Base-by-base conservation (phyloP, 257 asterid species). In the Anisodus tanguticus region DNA sequence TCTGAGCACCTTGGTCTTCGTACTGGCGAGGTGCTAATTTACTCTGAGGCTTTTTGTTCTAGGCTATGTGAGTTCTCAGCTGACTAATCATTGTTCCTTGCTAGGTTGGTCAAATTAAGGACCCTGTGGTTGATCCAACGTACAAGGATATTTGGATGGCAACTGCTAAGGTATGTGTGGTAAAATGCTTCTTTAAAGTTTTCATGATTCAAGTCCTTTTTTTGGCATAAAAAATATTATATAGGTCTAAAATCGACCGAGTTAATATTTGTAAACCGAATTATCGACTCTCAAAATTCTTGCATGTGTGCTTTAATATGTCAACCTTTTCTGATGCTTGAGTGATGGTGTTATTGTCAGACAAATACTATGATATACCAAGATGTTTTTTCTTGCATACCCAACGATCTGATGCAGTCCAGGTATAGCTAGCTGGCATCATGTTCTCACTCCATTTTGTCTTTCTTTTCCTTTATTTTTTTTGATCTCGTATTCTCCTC, bases 71-170 rank as follows among this genome's bases (percentile, higher is more conserved):
- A 47, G 31, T 26, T 82, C 31, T 76, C 53, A 55, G 83, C 71
- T 71, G 64, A 66, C 13, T 55, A 53, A 80, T 84, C 64, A 13
- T 72, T 83, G 57, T 31, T 11, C 49, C 55, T 39, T 87, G 87
- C 54, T 83, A 96, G 99, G 90, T 90, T 85, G 81, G 86, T 88
- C 93, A 86, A 91, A 90, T 96, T 84, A 84, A 88, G 82, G 98
- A 96, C 86, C 99, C 99, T 2, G 92, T 96, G 83, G 79, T 89
- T 62, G 98, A 94, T 84, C 90, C 97, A 66, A 96, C 98, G 80
- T 96, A 96, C 86, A 96, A 90, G 86, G 93, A 94, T 90, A 90
- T 93, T 85, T 96, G 99, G 99, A 94, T 92, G 97, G 92, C 98
- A 62, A 92, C 97, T 82, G 99, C 99, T 68, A 94, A 90, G 98